phyloP scores from a whole-genome alignment of 306 rosid species.

The Quercus variabilis region DNA sequence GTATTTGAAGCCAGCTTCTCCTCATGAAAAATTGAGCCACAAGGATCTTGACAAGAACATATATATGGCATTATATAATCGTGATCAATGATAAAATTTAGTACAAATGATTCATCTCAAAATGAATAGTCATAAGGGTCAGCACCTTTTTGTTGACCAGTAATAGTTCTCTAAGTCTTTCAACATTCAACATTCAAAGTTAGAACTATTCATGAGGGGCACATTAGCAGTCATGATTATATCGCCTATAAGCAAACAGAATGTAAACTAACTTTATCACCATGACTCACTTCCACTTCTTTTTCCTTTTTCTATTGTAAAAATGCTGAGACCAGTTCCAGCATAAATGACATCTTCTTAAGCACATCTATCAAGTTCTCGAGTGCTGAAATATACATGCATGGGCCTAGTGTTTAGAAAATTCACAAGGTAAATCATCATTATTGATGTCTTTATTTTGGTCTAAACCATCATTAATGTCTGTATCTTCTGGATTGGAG shows the following conservation, averaged over 20 bases:
- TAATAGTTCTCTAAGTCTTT: neutral
- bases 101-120: neutral
- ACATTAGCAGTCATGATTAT: neutral
- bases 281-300: neutral
- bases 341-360: neutral
- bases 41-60: no score
- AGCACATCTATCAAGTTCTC: neutral
- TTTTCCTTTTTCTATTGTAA: neutral
- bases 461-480: slow-evolving; percentile 14
- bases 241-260: neutral
- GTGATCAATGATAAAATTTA: neutral
- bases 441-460: neutral
- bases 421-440: slow-evolving; percentile 17
- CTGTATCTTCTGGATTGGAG: neutral
- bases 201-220: neutral
- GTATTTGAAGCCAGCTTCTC: no score
- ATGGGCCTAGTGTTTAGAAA: neutral
- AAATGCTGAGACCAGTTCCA: neutral
- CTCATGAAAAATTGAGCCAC: no score
- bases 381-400: neutral
- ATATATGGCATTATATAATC: neutral
- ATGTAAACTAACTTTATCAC: neutral
- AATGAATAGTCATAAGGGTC: neutral
- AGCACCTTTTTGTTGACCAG: neutral
- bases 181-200: neutral